Evolutionary conservation across 352 stramenopile genomes (phyloP), one percentile per base, ranked within the genome.

Genomic region (Phytopythium oedochilum): DNA sequence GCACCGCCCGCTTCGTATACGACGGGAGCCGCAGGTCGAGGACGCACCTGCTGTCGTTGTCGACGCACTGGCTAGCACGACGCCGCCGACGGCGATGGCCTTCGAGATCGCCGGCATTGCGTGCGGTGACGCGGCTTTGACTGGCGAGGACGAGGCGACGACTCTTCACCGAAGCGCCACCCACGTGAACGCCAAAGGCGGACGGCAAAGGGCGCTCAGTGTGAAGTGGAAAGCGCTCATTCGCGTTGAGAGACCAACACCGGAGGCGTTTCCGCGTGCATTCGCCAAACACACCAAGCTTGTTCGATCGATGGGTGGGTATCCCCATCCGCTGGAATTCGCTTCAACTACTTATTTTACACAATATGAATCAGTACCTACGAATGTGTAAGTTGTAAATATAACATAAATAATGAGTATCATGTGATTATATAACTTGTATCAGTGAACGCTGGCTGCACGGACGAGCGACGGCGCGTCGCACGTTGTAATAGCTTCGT

Each of bases 121-220:
- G 15, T 6, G 6, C 22, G 35, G n/a, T 8, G 17, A 5, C 38
- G 25, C 18, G 38, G 18, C 3, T 26, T 44, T 26, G 17, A 44
- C 10, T n/a, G n/a, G n/a, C n/a, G n/a, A n/a, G n/a, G n/a, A n/a
- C n/a, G n/a, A n/a, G n/a, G n/a, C n/a, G n/a, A n/a, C 38, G 42
- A 48, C 42, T 31, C 9, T 48, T 48, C 42, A 32, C 42, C 42
- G 42, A 48, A 48, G 42, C 42, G 42, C 22, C 42, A 48, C 42
- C 14, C 42, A 26, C 17, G 1, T 9, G 17, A 22, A 10, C n/a
- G 9, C n/a, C n/a, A n/a, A n/a, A n/a, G n/a, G n/a, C n/a, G n/a
- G n/a, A n/a, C n/a, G n/a, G n/a, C n/a, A n/a, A n/a, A n/a, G n/a
- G n/a, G n/a, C n/a, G n/a, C n/a, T n/a, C n/a, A n/a, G n/a, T n/a